phyloP scores from a whole-genome alignment of 257 asterid species.

The Forsythia viridissima region DNA sequence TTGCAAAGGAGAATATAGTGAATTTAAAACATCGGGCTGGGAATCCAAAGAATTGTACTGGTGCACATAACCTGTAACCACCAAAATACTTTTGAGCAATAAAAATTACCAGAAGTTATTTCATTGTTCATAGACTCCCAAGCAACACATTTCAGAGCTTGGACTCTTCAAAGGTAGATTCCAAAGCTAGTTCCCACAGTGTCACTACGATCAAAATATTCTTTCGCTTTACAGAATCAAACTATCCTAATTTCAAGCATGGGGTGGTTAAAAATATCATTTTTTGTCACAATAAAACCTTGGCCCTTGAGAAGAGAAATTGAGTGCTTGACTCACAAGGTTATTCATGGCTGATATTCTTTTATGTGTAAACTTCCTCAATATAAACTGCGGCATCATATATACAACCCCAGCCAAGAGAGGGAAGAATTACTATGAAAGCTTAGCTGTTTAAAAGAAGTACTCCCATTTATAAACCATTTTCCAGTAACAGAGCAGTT shows the following conservation, averaged over 20 bases:
- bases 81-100: conserved; percentile 28
- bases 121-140: conserved; percentile 13
- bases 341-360: conserved; percentile 3
- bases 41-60: conserved; percentile 89
- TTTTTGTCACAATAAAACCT: background rate
- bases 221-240: background rate
- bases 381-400: conserved; percentile 9
- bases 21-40: conserved; percentile 90
- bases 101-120: background rate
- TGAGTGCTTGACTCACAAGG: conserved; percentile 7
- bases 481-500: conserved; percentile 14
- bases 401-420: conserved; percentile 13
- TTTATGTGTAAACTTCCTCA: conserved; percentile 6
- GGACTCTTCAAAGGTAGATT: conserved; percentile 11
- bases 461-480: conserved; percentile 13
- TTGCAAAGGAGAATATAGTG: conserved; percentile 93
- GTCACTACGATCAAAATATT: conserved; percentile 7
- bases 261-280: background rate
- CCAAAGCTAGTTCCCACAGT: conserved; percentile 2
- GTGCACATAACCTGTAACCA: conserved; percentile 79
- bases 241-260: conserved; percentile 12
- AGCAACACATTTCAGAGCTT: conserved; percentile 21
- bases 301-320: background rate
- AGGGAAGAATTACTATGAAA: conserved; percentile 7
- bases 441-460: conserved; percentile 7